A percentile compares a stretch with the other conserved stretches of the same genome.
These are phyloP conservation scores for Corylus avellana DNA, from an alignment of 306 rosid species.

Conservation along the genomic window DNA sequence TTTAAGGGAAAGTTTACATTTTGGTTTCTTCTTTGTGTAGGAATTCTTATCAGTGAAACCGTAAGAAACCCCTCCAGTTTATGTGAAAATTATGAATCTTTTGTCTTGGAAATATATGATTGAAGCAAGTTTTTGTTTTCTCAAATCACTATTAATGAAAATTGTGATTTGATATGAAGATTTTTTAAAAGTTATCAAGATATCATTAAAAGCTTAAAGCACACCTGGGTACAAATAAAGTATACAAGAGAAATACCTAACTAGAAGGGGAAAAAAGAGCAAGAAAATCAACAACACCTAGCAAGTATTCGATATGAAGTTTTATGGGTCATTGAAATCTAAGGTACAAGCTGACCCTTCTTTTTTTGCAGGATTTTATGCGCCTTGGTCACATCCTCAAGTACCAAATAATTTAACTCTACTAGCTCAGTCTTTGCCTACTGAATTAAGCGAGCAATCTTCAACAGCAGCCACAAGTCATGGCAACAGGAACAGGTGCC, in stretches of 20 bases:
- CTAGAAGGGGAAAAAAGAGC: too few relatives aligned
- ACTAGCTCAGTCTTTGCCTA: conserved; percentile 76
- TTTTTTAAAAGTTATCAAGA: too few relatives aligned
- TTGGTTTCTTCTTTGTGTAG: neutral
- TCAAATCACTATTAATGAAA: neutral
- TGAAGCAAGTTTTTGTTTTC: neutral
- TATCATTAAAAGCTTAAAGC: too few relatives aligned
- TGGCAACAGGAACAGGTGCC: conserved; percentile 81
- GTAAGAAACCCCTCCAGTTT: neutral
- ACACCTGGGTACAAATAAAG: too few relatives aligned
- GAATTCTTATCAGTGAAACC: neutral
- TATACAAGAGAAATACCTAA: too few relatives aligned
- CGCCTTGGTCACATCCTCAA: conserved; percentile 89
- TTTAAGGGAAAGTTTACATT: neutral
- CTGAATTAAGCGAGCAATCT: conserved; percentile 55
- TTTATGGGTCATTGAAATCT: conserved; percentile 17
- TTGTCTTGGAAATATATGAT: neutral
- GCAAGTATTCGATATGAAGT: neutral
- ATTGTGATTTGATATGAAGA: neutral
- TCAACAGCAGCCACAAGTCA: conserved; percentile 36
- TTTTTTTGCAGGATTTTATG: conserved; percentile 69
- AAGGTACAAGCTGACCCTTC: conserved; percentile 8
- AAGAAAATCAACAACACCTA: too few relatives aligned
- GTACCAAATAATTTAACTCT: conserved; percentile 81
- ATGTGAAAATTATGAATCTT: neutral